Conservation (phyloP, 2,329 filamentous ascomycete genomes). For the Stagonosporopsis cucurbitacearum region DNA sequence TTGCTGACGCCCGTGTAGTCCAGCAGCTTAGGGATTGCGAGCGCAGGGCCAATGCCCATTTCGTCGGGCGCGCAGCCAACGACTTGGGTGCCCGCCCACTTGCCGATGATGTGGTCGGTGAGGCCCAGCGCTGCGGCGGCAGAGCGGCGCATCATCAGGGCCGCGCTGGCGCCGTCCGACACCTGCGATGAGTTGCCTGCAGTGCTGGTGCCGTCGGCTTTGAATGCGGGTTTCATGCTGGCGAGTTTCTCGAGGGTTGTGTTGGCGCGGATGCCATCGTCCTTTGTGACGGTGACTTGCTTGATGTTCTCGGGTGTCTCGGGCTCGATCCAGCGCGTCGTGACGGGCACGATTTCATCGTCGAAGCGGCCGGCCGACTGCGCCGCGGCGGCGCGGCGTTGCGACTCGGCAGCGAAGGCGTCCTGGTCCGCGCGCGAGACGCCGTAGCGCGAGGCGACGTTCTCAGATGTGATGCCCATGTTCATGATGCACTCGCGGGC, state of each 20-base stretch:
- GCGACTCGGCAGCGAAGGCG: slow-evolving; percentile 76
- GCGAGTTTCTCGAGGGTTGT: slow-evolving; percentile 74
- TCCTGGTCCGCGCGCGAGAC: slow-evolving; percentile 81
- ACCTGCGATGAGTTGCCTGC: slow-evolving; percentile 88
- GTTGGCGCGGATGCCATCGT: slow-evolving; percentile 80
- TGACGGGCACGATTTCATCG: slow-evolving; percentile 79
- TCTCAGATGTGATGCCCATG: slow-evolving; percentile 91
- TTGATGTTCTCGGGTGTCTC: slow-evolving; percentile 57
- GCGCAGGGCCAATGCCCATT: slow-evolving; percentile 89
- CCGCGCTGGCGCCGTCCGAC: slow-evolving; percentile 84
- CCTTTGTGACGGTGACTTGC: slow-evolving; percentile 71
- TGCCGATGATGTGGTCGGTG: slow-evolving; percentile 73
- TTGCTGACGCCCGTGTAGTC: slow-evolving; percentile 68
- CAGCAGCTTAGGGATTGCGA: slow-evolving; percentile 86
- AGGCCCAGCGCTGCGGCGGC: slow-evolving; percentile 78
- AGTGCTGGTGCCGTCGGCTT: slow-evolving; percentile 74
- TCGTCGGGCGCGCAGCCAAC: slow-evolving; percentile 85
- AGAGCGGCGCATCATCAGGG: slow-evolving; percentile 82
- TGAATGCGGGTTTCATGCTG: slow-evolving; percentile 86
- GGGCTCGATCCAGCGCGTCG: slow-evolving; percentile 72
- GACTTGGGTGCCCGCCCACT: slow-evolving; percentile 78
- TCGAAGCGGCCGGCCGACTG: slow-evolving; percentile 74
- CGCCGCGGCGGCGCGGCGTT: slow-evolving; percentile 74
- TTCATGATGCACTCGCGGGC: slow-evolving; percentile 89
- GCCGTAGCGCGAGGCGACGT: slow-evolving; percentile 79